Percentiles rank a stretch among this genome's conserved stretches.
Conservation (phyloP, 352 stramenopile species). For the Phytopythium aichiense region DNA sequence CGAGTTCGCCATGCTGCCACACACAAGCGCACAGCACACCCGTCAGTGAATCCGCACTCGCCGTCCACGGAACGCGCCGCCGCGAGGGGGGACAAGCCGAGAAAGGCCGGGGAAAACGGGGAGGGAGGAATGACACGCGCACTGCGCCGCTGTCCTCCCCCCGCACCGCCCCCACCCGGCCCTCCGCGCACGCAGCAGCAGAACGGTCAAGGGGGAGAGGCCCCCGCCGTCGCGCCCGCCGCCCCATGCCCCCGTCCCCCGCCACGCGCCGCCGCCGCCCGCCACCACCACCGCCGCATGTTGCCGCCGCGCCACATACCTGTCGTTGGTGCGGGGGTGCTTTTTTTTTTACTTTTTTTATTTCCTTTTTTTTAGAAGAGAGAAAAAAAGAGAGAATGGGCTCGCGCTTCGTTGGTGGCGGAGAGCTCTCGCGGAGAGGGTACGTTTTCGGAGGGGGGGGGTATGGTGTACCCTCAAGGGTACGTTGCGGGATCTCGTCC, state of each 20-base stretch:
- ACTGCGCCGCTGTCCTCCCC: too few relatives aligned
- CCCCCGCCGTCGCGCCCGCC: neutral
- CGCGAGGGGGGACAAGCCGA: too few relatives aligned
- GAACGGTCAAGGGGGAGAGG: neutral
- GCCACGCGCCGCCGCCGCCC: neutral
- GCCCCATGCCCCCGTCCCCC: neutral
- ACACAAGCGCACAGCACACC: neutral
- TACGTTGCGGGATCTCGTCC: too few relatives aligned
- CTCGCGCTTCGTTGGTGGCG: slow-evolving; percentile 26
- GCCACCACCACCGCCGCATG: neutral
- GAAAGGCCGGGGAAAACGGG: neutral
- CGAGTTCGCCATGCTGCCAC: slow-evolving; percentile 74
- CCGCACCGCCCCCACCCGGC: neutral
- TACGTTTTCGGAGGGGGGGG: neutral
- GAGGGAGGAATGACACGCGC: neutral
- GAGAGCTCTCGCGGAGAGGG: neutral
- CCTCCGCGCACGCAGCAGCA: neutral
- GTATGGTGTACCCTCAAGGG: too few relatives aligned
- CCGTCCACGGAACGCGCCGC: too few relatives aligned
- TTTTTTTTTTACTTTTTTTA: slow-evolving; percentile 73
- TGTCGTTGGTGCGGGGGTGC: slow-evolving; percentile 43
- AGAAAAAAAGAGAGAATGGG: slow-evolving; percentile 86
- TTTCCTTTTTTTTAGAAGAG: slow-evolving; percentile 86
- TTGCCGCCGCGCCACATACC: slow-evolving; percentile 14
- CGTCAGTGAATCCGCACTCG: neutral